Base-by-base conservation (phyloP, 306 rosid genomes). In the Cucurbita moschata region DNA sequence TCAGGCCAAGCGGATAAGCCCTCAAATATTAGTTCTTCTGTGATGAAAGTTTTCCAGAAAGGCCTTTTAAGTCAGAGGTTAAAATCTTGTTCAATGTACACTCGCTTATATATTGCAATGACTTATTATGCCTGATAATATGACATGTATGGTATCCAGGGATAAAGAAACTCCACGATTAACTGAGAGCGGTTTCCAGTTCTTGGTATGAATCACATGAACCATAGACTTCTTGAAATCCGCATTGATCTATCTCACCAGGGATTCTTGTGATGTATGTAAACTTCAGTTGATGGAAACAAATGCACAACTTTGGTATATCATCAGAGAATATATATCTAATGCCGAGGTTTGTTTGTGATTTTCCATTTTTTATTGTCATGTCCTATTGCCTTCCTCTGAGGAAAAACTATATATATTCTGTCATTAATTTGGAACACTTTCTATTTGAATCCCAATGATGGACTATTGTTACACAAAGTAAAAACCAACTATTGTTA, bases 151-250 rank as follows among this genome's bases (percentile, higher is more conserved):
- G 52, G 72, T 65, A 44, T 83, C 50, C 81, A 94, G 98, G 83
- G 98, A 94, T 21, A 89, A 75, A 82, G 98, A 91, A 84, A 83
- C 88, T 81, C 97, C 95, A 18, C 88, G 86, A 65, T 79, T 94
- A 84, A 94, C 97, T 60, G 96, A 87, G 75, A 91, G 96, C 85
- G 99, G 96, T 76, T 94, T 94, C 86, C 99, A 94, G 82, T 94
- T 94, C 83, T 86, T 94, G 99, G 99, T 94, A 86, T 82, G 96
- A 81, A 71, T 54, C 79, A 63, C 74, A 77, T 77, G 74, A 69
- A 74, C 62, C 78, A 76, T 83, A 62, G 62, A 74, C 68, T 39
- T 61, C 67, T 73, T 79, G 44, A 79, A 79, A 56, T 84, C 69
- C 71, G 76, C 79, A 72, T 18, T 44, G 43, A 64, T 81, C 55